Evolutionary conservation across 495 filamentous ascomycete genomes (phyloP).

Genomic region (Platismatia glauca): DNA sequence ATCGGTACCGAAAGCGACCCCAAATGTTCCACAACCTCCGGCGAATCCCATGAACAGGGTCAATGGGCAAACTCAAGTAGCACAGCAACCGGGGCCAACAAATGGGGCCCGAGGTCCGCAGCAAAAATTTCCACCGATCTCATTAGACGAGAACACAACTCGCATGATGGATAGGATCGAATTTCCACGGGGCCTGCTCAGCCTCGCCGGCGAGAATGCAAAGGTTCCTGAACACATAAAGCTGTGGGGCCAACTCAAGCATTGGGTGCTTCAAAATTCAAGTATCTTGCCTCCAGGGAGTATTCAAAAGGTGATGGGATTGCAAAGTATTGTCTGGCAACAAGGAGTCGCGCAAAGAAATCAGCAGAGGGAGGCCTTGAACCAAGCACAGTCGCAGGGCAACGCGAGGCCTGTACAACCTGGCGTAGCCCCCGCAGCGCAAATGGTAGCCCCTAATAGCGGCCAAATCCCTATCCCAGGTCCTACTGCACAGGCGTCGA

Average conservation of each 20-base stretch:
- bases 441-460: slow-evolving; percentile 34
- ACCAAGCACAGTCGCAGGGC: neutral
- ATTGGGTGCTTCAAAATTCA: slow-evolving; percentile 47
- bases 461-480: slow-evolving; percentile 23
- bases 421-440: slow-evolving; percentile 22
- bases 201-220: slow-evolving; percentile 29
- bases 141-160: slow-evolving; percentile 37
- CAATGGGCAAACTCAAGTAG: slow-evolving; percentile 1
- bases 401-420: slow-evolving; percentile 1
- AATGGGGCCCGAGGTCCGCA: neutral
- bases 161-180: slow-evolving; percentile 40
- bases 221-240: slow-evolving; percentile 52
- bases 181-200: slow-evolving; percentile 36
- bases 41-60: neutral
- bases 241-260: slow-evolving; percentile 66
- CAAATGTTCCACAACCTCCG: neutral
- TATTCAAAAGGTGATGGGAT: slow-evolving; percentile 36
- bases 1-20: neutral
- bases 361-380: slow-evolving; percentile 19
- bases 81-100: slow-evolving; percentile 1
- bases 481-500: neutral
- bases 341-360: slow-evolving; percentile 24
- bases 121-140: slow-evolving; percentile 19
- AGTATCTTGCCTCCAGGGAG: slow-evolving; percentile 34
- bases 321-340: slow-evolving; percentile 50